phyloP scores from a whole-genome alignment of 352 stramenopile species.

The Phytophthora sojae region DNA sequence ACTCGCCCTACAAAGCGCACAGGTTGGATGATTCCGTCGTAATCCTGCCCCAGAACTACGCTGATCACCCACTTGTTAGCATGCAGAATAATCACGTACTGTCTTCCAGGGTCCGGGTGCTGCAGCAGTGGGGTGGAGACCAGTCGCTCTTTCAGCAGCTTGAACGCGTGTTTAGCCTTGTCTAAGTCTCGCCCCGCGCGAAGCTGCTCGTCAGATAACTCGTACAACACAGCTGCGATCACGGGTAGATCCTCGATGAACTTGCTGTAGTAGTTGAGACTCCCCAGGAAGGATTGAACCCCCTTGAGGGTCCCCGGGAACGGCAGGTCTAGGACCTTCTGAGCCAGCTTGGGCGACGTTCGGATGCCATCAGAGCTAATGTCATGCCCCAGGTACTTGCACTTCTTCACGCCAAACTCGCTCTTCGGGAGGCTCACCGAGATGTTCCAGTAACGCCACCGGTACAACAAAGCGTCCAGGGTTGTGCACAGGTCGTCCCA shows the following conservation, averaged over 20 bases:
- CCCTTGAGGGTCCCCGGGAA: slow-evolving; percentile 21
- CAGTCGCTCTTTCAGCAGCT: slow-evolving; percentile 36
- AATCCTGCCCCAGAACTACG: slow-evolving; percentile 35
- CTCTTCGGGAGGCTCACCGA: slow-evolving; percentile 34
- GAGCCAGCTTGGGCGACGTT: slow-evolving; percentile 4
- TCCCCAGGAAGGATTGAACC: slow-evolving; percentile 3
- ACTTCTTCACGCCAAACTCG: slow-evolving; percentile 17
- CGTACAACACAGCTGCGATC: slow-evolving; percentile 11
- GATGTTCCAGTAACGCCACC: slow-evolving; percentile 25
- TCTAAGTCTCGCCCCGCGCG: slow-evolving; percentile 23
- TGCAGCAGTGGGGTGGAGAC: slow-evolving; percentile 15
- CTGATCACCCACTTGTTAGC: slow-evolving; percentile 31
- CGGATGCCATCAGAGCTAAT: slow-evolving; percentile 14
- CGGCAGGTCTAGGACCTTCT: slow-evolving; percentile 9
- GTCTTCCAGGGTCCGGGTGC: slow-evolving; percentile 19
- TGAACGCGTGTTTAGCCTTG: slow-evolving; percentile 19
- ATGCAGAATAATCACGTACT: slow-evolving; percentile 33
- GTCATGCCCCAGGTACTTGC: slow-evolving; percentile 21
- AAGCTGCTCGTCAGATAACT: slow-evolving; percentile 12
- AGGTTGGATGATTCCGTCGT: slow-evolving; percentile 29
- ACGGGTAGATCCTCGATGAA: slow-evolving; percentile 30
- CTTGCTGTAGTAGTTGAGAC: slow-evolving; percentile 34
- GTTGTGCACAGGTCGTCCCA: slow-evolving; percentile 19
- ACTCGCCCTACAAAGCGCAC: slow-evolving; percentile 28
- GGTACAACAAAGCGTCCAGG: slow-evolving; percentile 14